These are phyloP conservation scores for Daedaleopsis nitida DNA, from an alignment of 768 basidiomycete species.

Conservation along the genomic window DNA sequence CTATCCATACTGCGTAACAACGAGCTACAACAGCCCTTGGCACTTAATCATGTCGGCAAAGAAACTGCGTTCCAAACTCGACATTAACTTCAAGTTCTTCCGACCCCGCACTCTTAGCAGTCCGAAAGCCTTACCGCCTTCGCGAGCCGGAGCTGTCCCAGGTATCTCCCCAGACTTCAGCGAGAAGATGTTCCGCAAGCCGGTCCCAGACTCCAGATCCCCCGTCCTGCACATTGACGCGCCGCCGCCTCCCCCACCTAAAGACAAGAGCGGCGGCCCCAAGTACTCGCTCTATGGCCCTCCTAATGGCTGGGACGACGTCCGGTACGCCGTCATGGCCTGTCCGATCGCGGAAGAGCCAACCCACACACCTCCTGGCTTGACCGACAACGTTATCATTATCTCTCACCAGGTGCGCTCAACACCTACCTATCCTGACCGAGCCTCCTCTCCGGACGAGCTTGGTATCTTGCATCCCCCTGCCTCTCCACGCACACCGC, in stretches of 20 bases:
- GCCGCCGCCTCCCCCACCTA: slow-evolving; percentile 23
- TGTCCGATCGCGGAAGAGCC: slow-evolving; percentile 8
- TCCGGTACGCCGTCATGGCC: slow-evolving; percentile 22
- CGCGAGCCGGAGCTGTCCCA: not conserved
- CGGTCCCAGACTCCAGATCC: not conserved
- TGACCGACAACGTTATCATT: slow-evolving; percentile 9
- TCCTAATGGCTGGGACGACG: slow-evolving; percentile 14
- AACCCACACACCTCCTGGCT: slow-evolving; percentile 4
- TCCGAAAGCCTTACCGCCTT: not conserved
- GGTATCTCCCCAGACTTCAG: slow-evolving; percentile 9
- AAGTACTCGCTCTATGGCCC: slow-evolving; percentile 1
- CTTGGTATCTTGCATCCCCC: slow-evolving; percentile 4
- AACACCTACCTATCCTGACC: slow-evolving; percentile 4
- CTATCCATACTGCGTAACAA: not conserved
- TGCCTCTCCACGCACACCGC: slow-evolving; percentile 6
- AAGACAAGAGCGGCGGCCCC: slow-evolving; percentile 13
- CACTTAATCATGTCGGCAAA: slow-evolving; percentile 9
- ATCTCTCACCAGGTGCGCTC: slow-evolving; percentile 8
- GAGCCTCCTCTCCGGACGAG: slow-evolving; percentile 6
- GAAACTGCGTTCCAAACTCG: slow-evolving; percentile 24
- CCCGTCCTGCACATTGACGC: not conserved
- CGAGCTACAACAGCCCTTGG: not conserved
- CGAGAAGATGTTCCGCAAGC: slow-evolving; percentile 15
- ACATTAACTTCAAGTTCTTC: slow-evolving; percentile 16
- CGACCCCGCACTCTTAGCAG: slow-evolving; percentile 12